A percentile compares a stretch with the other conserved stretches of the same genome.
Evolutionary conservation across 176 grass and related monocot species (phyloP).

Genomic region (Triticum urartu): DNA sequence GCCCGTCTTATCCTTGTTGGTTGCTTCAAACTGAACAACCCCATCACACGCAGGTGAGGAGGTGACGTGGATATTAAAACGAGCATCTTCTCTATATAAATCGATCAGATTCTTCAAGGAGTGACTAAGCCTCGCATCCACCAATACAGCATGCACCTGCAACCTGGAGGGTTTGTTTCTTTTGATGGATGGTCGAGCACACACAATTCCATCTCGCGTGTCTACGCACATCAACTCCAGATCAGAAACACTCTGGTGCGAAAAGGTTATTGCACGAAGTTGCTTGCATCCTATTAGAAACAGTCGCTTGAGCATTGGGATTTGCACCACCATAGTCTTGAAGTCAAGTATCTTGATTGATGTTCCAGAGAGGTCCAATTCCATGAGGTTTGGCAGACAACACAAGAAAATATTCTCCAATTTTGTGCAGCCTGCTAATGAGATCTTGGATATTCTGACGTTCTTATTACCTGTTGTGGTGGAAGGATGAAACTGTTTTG

Average conservation of each 20-base stretch:
- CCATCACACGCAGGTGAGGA: too few species aligned
- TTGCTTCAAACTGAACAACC: too few species aligned
- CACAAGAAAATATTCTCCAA: not conserved
- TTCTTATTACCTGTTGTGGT: not conserved
- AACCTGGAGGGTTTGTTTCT: not conserved
- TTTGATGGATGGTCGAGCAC: not conserved
- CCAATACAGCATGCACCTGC: too few species aligned
- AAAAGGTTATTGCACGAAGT: not conserved
- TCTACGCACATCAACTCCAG: conserved; percentile 3
- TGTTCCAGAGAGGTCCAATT: not conserved
- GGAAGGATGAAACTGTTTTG: not conserved
- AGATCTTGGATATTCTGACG: not conserved
- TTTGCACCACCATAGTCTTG: not conserved
- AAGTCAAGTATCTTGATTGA: conserved; percentile 2
- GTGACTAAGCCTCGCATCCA: too few species aligned
- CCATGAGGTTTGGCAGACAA: not conserved
- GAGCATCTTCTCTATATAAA: rapidly evolving
- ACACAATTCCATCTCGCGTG: not conserved
- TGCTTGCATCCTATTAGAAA: conserved; percentile 4
- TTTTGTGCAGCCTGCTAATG: not conserved
- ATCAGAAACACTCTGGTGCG: rapidly evolving
- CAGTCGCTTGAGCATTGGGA: not conserved
- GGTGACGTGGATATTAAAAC: too few species aligned
- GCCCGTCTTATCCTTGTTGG: too few species aligned
- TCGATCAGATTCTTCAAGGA: too few species aligned